phyloP scores from a whole-genome alignment of 169 alveolate species.

The Plasmodium inui region DNA sequence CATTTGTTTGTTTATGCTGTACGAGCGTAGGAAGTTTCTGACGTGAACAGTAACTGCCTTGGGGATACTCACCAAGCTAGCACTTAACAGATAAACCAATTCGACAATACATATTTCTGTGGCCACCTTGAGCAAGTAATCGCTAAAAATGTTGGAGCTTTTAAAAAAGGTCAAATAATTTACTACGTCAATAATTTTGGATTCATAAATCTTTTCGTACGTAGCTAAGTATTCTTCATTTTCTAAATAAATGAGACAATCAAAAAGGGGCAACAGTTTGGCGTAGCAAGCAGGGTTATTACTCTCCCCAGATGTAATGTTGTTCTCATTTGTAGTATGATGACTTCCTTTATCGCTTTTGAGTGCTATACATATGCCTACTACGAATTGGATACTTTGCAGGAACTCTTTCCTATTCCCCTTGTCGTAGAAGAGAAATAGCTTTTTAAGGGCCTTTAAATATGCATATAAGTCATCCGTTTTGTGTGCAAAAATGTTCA shows the following conservation, averaged over 20 bases:
- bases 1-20: neutral
- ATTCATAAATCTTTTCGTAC: conserved; percentile 45
- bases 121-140: conserved; percentile 27
- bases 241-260: conserved; percentile 50
- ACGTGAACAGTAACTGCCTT: conserved; percentile 14
- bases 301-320: no score
- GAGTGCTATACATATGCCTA: conserved; percentile 28
- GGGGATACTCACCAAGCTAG: conserved; percentile 11
- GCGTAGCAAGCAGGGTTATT: neutral
- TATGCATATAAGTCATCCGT: conserved; percentile 29
- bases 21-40: conserved; percentile 4
- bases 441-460: conserved; percentile 45
- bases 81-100: conserved; percentile 49
- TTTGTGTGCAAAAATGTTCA: conserved; percentile 23
- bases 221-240: conserved; percentile 32
- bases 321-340: neutral
- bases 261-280: conserved; percentile 33
- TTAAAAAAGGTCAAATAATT: conserved; percentile 14
- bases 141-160: conserved; percentile 19
- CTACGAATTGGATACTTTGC: conserved; percentile 4
- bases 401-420: conserved; percentile 23
- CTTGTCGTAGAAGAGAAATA: conserved; percentile 20
- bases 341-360: neutral
- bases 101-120: conserved; percentile 50
- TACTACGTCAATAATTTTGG: conserved; percentile 54